Evolutionary conservation across 192 early-diverging fungal genomes (phyloP).

Genomic region (Powellomyces hirtus): DNA sequence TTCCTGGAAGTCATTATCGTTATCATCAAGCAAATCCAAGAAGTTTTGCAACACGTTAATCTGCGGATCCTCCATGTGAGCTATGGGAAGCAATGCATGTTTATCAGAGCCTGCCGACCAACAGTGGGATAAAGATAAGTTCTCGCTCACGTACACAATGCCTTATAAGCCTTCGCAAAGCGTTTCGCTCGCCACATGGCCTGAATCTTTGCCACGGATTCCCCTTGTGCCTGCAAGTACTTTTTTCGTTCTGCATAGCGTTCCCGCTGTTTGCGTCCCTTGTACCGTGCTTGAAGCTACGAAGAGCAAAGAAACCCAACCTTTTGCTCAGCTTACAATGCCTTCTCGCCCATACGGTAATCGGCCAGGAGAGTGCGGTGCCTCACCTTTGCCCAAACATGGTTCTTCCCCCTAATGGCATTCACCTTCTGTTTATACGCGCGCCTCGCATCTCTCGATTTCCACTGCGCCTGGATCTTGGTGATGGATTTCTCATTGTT

Average conservation of each 20-base stretch:
- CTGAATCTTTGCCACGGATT: slow-evolving; percentile 80
- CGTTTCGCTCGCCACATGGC: slow-evolving; percentile 49
- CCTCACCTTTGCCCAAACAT: slow-evolving; percentile 44
- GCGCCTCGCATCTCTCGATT: slow-evolving; percentile 19
- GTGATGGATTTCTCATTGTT: slow-evolving; percentile 33
- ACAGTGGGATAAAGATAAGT: neutral
- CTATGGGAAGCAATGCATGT: too few species aligned
- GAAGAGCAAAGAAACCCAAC: neutral
- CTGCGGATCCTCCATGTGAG: slow-evolving; percentile 50
- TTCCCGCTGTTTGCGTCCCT: slow-evolving; percentile 63
- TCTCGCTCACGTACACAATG: slow-evolving; percentile 32
- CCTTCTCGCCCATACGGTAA: neutral
- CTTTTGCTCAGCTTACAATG: neutral
- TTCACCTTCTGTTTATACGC: slow-evolving; percentile 30
- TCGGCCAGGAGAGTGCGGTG: too few species aligned
- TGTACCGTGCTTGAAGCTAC: slow-evolving; percentile 63
- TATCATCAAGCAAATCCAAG: slow-evolving; percentile 85
- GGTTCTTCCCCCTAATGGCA: slow-evolving; percentile 40
- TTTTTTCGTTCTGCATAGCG: slow-evolving; percentile 55
- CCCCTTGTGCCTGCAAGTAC: slow-evolving; percentile 62
- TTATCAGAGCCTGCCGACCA: too few species aligned
- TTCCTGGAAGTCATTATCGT: slow-evolving; percentile 89
- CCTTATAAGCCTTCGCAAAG: slow-evolving; percentile 39
- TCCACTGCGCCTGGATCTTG: slow-evolving; percentile 27
- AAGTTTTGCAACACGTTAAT: slow-evolving; percentile 81